Percentiles rank a stretch among this genome's conserved stretches.
These are phyloP conservation scores for Boletellus ananiceps DNA, from an alignment of 768 basidiomycete species.

Conservation along the genomic window DNA sequence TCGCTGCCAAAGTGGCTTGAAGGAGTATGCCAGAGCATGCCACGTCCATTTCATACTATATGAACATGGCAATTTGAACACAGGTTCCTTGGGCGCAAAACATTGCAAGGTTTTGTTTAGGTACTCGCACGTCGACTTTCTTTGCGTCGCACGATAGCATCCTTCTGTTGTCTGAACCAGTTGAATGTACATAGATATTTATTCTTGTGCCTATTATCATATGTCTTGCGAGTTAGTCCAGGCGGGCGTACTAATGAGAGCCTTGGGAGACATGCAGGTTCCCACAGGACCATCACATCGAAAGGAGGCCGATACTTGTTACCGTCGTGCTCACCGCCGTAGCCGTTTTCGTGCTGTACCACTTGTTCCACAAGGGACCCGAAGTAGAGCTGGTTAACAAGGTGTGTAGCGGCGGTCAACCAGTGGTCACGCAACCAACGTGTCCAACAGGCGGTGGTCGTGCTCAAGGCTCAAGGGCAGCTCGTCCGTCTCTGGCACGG, in stretches of 20 bases:
- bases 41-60: slow-evolving; percentile 16
- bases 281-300: too few relatives aligned
- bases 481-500: slow-evolving; percentile 56
- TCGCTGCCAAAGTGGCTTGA: slow-evolving; percentile 13
- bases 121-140: slow-evolving; percentile 18
- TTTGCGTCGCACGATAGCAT: slow-evolving; percentile 20
- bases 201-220: slow-evolving; percentile 22
- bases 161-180: slow-evolving; percentile 13
- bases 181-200: slow-evolving; percentile 31
- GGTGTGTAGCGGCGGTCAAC: slow-evolving; percentile 9
- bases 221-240: slow-evolving; percentile 5
- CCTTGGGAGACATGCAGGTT: too few relatives aligned
- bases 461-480: slow-evolving; percentile 62
- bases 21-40: slow-evolving; percentile 18
- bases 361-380: slow-evolving; percentile 15
- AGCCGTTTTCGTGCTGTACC: slow-evolving; percentile 19
- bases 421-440: not conserved
- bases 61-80: slow-evolving; percentile 14
- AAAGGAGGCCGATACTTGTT: slow-evolving; percentile 16
- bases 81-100: slow-evolving; percentile 18
- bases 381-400: slow-evolving; percentile 19
- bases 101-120: slow-evolving; percentile 16
- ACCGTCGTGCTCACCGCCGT: slow-evolving; percentile 7
- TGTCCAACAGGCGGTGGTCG: slow-evolving; percentile 46
- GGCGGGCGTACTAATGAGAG: too few relatives aligned